These are phyloP conservation scores for Emergomyces orientalis DNA, from an alignment of 2,329 filamentous ascomycete genomes.

Conservation along the genomic window DNA sequence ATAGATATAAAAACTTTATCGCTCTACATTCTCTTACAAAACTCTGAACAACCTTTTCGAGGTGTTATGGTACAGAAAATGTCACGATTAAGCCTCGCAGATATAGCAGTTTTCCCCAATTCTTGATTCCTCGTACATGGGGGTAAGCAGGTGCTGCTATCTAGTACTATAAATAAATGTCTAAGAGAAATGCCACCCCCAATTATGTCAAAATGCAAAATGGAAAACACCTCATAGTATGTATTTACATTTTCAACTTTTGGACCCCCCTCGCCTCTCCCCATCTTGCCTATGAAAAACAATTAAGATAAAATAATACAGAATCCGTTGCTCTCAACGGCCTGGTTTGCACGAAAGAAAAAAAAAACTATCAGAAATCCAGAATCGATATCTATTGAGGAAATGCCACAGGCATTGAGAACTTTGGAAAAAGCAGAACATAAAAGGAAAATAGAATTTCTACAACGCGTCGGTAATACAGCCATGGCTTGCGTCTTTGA, in stretches of 20 bases:
- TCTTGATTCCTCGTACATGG: not conserved
- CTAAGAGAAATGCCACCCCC: too few relatives aligned
- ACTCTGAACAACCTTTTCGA: too few relatives aligned
- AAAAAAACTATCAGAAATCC: not conserved
- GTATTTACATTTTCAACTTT: not conserved
- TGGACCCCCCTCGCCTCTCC: not conserved
- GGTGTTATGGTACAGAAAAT: too few relatives aligned
- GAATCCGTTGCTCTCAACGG: not conserved
- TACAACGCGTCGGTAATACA: slow-evolving; percentile 37
- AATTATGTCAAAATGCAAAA: not conserved
- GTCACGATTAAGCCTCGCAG: too few relatives aligned
- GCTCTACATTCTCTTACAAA: too few relatives aligned
- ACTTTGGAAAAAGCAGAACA: not conserved
- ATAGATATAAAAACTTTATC: too few relatives aligned
- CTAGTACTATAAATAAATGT: not conserved
- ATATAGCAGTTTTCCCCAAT: not conserved
- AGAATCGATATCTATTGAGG: not conserved
- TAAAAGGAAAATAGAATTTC: not conserved
- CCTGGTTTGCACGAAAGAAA: not conserved
- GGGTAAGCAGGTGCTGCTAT: not conserved
- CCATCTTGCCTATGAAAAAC: not conserved
- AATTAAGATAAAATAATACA: not conserved
- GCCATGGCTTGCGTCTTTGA: slow-evolving; percentile 40
- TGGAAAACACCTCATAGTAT: not conserved
- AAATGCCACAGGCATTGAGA: not conserved